Base-by-base conservation (phyloP, 768 basidiomycete species). In the Nidula microcarpa region DNA sequence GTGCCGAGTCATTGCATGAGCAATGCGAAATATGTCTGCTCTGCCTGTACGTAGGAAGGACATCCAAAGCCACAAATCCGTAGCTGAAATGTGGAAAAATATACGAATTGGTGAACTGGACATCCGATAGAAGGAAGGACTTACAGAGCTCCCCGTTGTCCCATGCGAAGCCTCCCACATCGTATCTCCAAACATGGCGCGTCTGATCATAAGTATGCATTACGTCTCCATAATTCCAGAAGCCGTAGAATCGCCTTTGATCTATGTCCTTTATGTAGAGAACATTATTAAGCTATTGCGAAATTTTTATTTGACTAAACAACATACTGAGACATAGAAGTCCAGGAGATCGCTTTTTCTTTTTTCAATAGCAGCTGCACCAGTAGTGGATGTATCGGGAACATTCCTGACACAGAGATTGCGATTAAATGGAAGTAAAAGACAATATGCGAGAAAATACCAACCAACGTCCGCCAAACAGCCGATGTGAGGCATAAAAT, bases 191-290 rank as follows among this genome's bases (percentile, higher is more conserved):
- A 9, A 63, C 65, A 59, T 73, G 72, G 7, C 70, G 61, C 1
- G 72, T 74, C 52, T 71, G 66, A 41, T 74, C 71, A 52, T 74
- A 72, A 1, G 72, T 72, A 49, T 74, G 72, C 70, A 71, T 71
- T 7, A 70, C 65, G 56, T 72, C 71, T 2, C 71, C 71, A 36
- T 69, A 70, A 46, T 72, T 62, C 72, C 72, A 72, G 57, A 74
- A 74, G 0, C 72, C 72, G 50, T 72, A 72, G 53, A 70, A 69
- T 56, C 68, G 63, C 46, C 68, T 50, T 53, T 71, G 70, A 23
- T 70, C 60, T 43, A 68, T 63, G 50, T 71, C 70, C 68, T 68
- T 23, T 6, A 11, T 17, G 16, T 41, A 4, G 23, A 30, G 23
- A 30, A 30, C 23, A 30, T 30, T 30, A 30, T 30, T 30, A 30